Evolutionary conservation across 805 yeast genomes (phyloP), one percentile per base, ranked within the genome.

Genomic region (Candida palmyrensis): DNA sequence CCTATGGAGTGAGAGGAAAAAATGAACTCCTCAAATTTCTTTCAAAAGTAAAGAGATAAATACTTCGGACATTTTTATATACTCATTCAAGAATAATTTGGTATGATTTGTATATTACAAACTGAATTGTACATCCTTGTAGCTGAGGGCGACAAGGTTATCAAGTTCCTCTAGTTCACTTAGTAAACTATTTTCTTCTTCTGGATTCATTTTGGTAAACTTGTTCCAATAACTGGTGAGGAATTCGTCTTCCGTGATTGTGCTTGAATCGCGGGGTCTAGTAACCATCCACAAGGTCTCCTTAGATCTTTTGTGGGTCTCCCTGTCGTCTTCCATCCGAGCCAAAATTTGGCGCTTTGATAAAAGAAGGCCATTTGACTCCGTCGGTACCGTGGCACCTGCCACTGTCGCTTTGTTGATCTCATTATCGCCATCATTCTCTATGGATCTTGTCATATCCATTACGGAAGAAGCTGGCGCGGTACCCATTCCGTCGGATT

Each of bases 301-400:
- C 45, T 89, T 87, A 10, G 82, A 73, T 42, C 84, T 71, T 52
- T 90, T 90, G 49, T 86, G 88, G 28, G 95, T 66, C 53, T 90
- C 98, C 44, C 98, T 66, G 53, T 90, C 97, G 41, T 82, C 89
- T 52, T 90, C 97, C 80, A 90, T 87, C 39, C 97, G 64, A 23
- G 75, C 70, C 12, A 87, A 52, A 12, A 84, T 77, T 43, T 81
- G 86, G 29, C 76, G 55, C 33, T 60, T 60, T 4, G 70, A 48
- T 4, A 63, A 43, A 29, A 53, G 39, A 11, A 9, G 9, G 11
- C 10, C 10, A 9, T 21, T 9, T 44, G 18, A 40, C 38, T 18
- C 32, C 38, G 22, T 41, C 11, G 23, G 23, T 11, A 21, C 10
- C 11, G 23, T 9, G 9, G 9, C 10, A 11, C 23, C 23, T 9